phyloP scores from a whole-genome alignment of 1,284 basidiomycete genomes.

The Ustilago esculenta region DNA sequence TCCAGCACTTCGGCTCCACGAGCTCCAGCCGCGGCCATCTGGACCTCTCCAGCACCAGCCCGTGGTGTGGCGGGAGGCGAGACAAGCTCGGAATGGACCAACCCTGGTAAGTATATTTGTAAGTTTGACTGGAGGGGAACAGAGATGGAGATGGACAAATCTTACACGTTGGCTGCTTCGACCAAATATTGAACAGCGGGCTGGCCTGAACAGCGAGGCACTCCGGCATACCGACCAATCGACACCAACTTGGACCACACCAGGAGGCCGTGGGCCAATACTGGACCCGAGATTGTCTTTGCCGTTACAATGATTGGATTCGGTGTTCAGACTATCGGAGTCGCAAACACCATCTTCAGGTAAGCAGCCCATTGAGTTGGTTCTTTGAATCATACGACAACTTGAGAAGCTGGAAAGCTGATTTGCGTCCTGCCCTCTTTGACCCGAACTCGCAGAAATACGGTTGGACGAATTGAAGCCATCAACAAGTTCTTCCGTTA shows the following conservation, averaged over 20 bases:
- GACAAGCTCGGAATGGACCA: constrained; percentile 2
- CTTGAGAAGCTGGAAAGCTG: no score
- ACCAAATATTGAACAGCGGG: not conserved
- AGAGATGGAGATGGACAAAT: no score
- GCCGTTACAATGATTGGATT: constrained; percentile 16
- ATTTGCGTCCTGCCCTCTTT: not conserved
- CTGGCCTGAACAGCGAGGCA: constrained; percentile 16
- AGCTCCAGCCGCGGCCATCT: constrained; percentile 5
- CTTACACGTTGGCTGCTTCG: no score
- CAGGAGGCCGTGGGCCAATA: constrained; percentile 17
- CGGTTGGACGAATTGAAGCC: constrained; percentile 6
- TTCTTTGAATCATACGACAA: no score
- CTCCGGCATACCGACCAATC: constrained; percentile 12
- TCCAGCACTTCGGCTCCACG: not conserved
- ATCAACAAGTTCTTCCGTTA: constrained; percentile 13
- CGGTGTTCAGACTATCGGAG: constrained; percentile 14
- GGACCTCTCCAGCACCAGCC: constrained; percentile 6
- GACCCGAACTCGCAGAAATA: constrained; percentile 1
- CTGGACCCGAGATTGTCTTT: constrained; percentile 12
- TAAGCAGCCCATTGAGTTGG: not conserved
- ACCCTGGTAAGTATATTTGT: constrained; percentile 19
- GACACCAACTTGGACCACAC: constrained; percentile 3
- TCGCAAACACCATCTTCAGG: constrained; percentile 19
- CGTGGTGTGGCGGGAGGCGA: constrained; percentile 9
- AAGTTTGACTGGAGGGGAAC: no score